phyloP scores from a whole-genome alignment of 1,139 yeast species.

The Yamadazyma taylorii region DNA sequence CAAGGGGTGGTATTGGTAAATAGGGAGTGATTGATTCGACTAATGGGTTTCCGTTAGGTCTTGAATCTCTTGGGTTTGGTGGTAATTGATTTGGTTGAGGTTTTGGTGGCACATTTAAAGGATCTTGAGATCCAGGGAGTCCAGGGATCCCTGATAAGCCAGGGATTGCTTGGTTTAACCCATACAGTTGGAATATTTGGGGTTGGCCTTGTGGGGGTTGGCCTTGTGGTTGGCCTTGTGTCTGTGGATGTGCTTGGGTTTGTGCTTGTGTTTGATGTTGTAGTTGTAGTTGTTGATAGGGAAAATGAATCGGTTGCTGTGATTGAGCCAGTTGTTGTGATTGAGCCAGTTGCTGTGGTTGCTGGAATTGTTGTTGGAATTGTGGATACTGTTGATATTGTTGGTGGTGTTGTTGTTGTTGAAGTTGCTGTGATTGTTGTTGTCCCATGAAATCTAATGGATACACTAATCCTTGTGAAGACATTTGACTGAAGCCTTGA shows the following conservation, averaged over 20 bases:
- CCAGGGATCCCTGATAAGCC: too few relatives aligned
- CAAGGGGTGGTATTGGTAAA: constrained; percentile 42
- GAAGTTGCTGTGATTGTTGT: constrained; percentile 9
- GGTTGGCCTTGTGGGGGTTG: too few relatives aligned
- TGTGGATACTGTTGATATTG: constrained; percentile 15
- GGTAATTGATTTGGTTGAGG: too few relatives aligned
- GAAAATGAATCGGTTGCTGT: too few relatives aligned
- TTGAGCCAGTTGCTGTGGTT: background rate
- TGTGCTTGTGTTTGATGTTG: constrained; percentile 22
- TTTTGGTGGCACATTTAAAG: background rate
- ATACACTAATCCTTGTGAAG: background rate
- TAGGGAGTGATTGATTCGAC: constrained; percentile 9
- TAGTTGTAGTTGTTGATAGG: too few relatives aligned
- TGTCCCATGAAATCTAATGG: background rate
- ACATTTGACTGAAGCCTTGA: constrained; percentile 7
- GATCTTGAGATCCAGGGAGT: too few relatives aligned
- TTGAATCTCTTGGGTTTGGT: too few relatives aligned
- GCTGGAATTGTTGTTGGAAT: constrained; percentile 18
- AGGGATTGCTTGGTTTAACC: too few relatives aligned
- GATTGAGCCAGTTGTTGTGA: constrained; percentile 22
- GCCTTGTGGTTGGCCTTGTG: constrained; percentile 20
- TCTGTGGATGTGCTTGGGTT: constrained; percentile 25
- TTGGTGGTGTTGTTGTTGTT: constrained; percentile 4
- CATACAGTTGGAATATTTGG: too few relatives aligned
- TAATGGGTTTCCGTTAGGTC: too few relatives aligned